Base-by-base conservation (phyloP, 1,284 basidiomycete genomes). In the Peniophora sp. region DNA sequence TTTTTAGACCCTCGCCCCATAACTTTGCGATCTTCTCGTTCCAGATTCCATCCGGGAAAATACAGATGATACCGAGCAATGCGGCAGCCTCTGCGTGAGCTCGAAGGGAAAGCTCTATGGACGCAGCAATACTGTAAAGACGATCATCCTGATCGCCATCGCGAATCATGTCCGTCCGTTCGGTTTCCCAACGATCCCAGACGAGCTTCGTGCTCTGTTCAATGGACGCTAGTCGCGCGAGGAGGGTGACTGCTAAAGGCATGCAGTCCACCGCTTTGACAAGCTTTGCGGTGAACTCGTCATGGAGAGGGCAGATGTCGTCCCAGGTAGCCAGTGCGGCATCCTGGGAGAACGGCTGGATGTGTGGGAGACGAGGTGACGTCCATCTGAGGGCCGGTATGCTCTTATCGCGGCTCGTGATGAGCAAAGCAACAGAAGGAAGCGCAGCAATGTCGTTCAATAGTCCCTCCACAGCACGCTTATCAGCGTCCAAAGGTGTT, bases 401-500 rank as follows among this genome's bases (percentile, higher is more conserved):
- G 16, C 39, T 12, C 17, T 10, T 16, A 3, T 35, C 50, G 22
- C 50, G 45, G 35, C 24, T 51, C 23, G 49, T 50, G 8, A 50
- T 23, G 8, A 50, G 0, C n/a, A 50, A 10, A 3, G n/a, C n/a
- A 3, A 20, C 24, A 34, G 22, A 45, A 6, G 38, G 38, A 17
- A 41, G 38, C 5, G 43, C 16, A 24, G 49, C 22, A 12, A 50
- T 1, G 6, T 38, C 22, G 9, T 9, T 5, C 10, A 50, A 14
- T 9, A 50, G 22, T 5, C n/a, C 32, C 22, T 50, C 43, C n/a
- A 50, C 25, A 9, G 17, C 43, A 19, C 9, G 11, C 11, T 11
- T 45, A 3, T 23, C 19, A 9, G 16, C 3, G 25, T 63, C 56
- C 65, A 64, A 67, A 0, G 59, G 54, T 0, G 65, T 67, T 50